Evolutionary conservation across 2,329 filamentous ascomycete genomes (phyloP).

Genomic region (Aspergillus pseudoviridinutans): DNA sequence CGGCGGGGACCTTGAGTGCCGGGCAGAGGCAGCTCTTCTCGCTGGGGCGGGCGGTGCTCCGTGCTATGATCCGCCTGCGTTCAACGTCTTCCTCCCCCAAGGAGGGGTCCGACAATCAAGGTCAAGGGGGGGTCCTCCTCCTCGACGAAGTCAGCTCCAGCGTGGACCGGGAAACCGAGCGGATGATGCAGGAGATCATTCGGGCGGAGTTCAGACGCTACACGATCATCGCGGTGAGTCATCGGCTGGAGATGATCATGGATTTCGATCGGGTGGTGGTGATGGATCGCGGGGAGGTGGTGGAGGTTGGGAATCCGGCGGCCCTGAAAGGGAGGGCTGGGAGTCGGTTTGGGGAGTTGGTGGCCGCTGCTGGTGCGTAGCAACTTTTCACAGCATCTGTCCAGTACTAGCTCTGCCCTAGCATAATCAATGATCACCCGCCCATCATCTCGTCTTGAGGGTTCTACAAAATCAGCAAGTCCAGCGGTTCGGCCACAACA

Average conservation of each 20-base stretch:
- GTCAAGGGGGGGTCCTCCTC: slow-evolving; percentile 12
- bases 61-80: not conserved
- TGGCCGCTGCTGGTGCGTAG: not conserved
- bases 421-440: too few species aligned
- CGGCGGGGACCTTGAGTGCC: not conserved
- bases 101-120: not conserved
- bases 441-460: too few species aligned
- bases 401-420: not conserved
- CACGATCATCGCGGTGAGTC: slow-evolving; percentile 27
- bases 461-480: too few species aligned
- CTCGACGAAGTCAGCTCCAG: slow-evolving; percentile 23
- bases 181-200: slow-evolving; percentile 23
- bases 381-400: not conserved
- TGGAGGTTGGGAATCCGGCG: slow-evolving; percentile 14
- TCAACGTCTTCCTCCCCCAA: not conserved
- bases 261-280: slow-evolving; percentile 27
- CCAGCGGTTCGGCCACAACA: too few species aligned
- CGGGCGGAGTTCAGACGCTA: slow-evolving; percentile 19
- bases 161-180: slow-evolving; percentile 14
- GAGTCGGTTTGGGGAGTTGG: slow-evolving; percentile 6
- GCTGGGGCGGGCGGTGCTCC: slow-evolving; percentile 62
- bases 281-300: slow-evolving; percentile 15
- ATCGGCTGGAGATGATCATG: slow-evolving; percentile 26
- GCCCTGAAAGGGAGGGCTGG: slow-evolving; percentile 1
- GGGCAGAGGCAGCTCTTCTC: slow-evolving; percentile 71